Base-by-base conservation (phyloP, 108 stramenopile species). In the Phaeodactylum tricornutum region DNA sequence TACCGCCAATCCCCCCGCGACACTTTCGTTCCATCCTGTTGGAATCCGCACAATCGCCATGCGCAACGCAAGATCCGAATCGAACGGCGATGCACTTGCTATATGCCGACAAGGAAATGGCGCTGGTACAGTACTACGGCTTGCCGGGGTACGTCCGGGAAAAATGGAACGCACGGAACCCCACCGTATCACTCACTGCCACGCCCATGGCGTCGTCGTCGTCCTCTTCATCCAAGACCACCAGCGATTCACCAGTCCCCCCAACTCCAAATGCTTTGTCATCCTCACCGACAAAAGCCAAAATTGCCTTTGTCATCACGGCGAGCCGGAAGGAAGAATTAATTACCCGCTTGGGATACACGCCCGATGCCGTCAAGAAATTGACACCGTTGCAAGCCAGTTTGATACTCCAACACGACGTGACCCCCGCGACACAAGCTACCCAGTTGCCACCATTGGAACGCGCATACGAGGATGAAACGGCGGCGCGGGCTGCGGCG, bases 291-390 rank as follows among this genome's bases (percentile, higher is more conserved):
- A n/a, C 7, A 5, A 7, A 11, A 41, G 74, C 57, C 11, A 53
- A 60, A 38, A 57, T 79, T 31, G 69, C 77, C 17, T 79, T 79
- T 33, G 72, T 79, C 69, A 71, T 79, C n/a, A 74, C 77, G 20
- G 25, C 62, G 9, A 29, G 62, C 8, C 71, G 72, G 66, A 61
- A 60, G 47, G 37, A 59, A 17, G 54, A 60, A 43, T 33, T 79
- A 33, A 33, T 8, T 1, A 37, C 63, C 3, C n/a, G 29, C 2
- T 34, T 79, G 40, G 70, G 72, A 30, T 79, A 79, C 27, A 20
- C 27, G 0, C 43, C 30, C 15, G 51, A 61, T 20, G 4, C n/a
- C 2, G 34, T 50, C 16, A 50, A 50, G 32, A 34, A 31, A 14
- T 16, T 50, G 36, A 50, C 49, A 34, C 49, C 49, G 12, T 15